Percentiles rank a stretch among this genome's conserved stretches.
Conservation (phyloP, 1,284 basidiomycete genomes). For the Fomitopsis schrenkii region DNA sequence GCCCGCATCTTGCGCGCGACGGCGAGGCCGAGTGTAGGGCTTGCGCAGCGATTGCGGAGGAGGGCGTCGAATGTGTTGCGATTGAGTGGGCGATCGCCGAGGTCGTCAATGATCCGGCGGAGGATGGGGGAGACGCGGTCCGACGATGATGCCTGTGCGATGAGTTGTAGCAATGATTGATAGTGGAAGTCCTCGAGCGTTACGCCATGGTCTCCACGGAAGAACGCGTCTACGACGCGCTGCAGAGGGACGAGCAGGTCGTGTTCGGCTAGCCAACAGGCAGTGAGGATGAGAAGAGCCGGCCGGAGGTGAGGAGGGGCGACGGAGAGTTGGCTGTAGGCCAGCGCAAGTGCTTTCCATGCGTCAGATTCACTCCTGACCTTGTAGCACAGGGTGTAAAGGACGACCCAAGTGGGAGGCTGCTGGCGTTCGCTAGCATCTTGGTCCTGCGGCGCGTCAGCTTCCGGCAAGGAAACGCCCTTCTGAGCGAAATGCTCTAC, state of each 20-base stretch:
- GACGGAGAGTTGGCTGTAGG: conserved; percentile 31
- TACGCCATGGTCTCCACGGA: conserved; percentile 31
- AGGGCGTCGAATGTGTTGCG: conserved; percentile 41
- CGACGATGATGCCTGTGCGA: conserved; percentile 21
- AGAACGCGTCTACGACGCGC: conserved; percentile 40
- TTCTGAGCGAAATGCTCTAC: conserved; percentile 5
- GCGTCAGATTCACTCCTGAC: conserved; percentile 40
- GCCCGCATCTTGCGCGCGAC: conserved; percentile 40
- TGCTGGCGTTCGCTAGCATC: neutral
- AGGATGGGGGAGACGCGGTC: conserved; percentile 32
- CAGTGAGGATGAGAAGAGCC: conserved; percentile 42
- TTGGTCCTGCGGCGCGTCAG: neutral
- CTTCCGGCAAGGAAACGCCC: neutral
- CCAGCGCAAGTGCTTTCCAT: conserved; percentile 33
- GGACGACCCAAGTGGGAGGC: conserved; percentile 48
- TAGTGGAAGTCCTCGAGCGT: conserved; percentile 35
- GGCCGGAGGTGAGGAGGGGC: conserved; percentile 32
- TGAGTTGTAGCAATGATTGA: conserved; percentile 51
- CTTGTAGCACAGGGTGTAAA: conserved; percentile 47
- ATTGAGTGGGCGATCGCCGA: conserved; percentile 33
- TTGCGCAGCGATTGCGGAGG: conserved; percentile 45
- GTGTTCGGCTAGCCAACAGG: conserved; percentile 46
- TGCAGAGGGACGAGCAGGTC: conserved; percentile 41
- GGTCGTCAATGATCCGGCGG: conserved; percentile 38
- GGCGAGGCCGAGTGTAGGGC: conserved; percentile 42